phyloP scores from a whole-genome alignment of 176 grass and related monocot species.

The Cocos nucifera region DNA sequence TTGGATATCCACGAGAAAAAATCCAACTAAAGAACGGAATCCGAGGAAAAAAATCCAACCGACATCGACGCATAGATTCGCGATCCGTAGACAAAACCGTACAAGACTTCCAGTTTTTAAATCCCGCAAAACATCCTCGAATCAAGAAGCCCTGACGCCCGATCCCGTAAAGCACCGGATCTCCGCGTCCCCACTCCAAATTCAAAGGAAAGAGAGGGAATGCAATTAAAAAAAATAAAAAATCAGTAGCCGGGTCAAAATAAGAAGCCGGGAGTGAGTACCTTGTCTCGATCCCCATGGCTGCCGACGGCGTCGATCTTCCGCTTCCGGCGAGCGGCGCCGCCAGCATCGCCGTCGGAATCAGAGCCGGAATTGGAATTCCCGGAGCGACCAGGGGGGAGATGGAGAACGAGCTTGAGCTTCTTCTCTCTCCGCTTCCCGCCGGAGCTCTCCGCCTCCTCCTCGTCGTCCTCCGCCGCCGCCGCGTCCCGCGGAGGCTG shows the following conservation, averaged over 20 bases:
- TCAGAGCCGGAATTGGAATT: conserved; percentile 1
- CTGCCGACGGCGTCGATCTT: not conserved
- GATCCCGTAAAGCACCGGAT: not conserved
- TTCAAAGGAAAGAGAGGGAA: not conserved
- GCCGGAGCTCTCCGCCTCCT: conserved; percentile 22
- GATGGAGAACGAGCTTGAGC: conserved; percentile 31
- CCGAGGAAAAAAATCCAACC: conserved; percentile 8
- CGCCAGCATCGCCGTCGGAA: not conserved
- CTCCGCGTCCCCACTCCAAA: conserved; percentile 7
- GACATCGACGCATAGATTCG: conserved; percentile 15
- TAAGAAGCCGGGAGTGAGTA: not conserved
- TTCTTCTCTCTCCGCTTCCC: conserved; percentile 26
- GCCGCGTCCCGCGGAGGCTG: not conserved
- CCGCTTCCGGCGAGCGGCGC: conserved; percentile 5
- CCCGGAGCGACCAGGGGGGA: not conserved
- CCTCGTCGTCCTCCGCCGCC: conserved; percentile 1
- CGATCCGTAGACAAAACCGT: conserved; percentile 10
- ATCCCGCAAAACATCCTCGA: conserved; percentile 2
- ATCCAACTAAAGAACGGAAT: conserved; percentile 18
- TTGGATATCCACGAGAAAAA: conserved; percentile 9
- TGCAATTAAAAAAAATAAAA: not conserved
- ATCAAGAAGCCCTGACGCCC: not conserved
- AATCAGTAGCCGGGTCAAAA: not conserved
- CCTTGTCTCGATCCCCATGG: conserved; percentile 14
- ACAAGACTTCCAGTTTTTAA: not conserved